These are phyloP conservation scores for Lepidium sativum DNA, from an alignment of 345 rosid species.

Conservation along the genomic window DNA sequence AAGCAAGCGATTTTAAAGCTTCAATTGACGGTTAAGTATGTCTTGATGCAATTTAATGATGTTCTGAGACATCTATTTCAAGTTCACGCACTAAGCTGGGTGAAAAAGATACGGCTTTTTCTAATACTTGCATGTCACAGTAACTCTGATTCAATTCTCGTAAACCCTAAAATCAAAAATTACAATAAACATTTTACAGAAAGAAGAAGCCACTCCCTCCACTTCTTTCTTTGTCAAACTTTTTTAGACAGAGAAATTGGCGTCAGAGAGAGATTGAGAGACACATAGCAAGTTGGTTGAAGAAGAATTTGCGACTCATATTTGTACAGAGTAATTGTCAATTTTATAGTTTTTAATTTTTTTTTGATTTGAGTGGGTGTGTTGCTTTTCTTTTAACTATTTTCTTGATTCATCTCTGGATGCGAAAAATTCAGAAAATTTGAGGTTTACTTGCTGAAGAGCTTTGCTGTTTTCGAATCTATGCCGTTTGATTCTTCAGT, in stretches of 20 bases:
- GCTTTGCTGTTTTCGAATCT: too few relatives aligned
- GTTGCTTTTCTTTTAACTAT: background rate
- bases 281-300: background rate
- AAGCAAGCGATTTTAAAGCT: background rate
- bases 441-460: too few relatives aligned
- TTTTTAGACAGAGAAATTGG: constrained; percentile 13
- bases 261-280: background rate
- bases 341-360: background rate
- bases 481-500: background rate
- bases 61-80: background rate
- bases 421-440: background rate
- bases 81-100: constrained; percentile 21
- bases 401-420: constrained; percentile 16
- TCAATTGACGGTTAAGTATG: constrained; percentile 15
- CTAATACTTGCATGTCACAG: constrained; percentile 9
- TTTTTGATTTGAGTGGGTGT: constrained; percentile 10
- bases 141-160: constrained; percentile 6
- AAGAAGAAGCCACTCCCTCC: constrained; percentile 15
- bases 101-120: constrained; percentile 7
- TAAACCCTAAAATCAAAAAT: background rate
- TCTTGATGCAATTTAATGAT: constrained; percentile 9
- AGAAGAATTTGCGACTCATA: constrained; percentile 10
- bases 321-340: constrained; percentile 20
- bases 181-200: too few relatives aligned
- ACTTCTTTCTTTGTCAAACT: constrained; percentile 18